These are phyloP conservation scores for Thozetella sp. DNA, from an alignment of 495 filamentous ascomycete species.

Conservation along the genomic window DNA sequence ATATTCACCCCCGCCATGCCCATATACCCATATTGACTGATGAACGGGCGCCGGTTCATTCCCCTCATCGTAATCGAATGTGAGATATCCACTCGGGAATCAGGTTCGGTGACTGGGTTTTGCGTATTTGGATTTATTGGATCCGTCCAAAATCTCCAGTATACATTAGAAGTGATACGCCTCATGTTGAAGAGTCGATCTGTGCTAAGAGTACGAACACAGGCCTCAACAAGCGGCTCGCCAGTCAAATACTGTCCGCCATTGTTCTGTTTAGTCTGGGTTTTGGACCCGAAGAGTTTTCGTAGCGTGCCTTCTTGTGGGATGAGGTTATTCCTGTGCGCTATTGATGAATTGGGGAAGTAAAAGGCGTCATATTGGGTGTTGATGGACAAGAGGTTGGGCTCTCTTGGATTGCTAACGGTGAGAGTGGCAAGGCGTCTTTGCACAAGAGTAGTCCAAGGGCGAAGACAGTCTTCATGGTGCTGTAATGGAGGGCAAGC, in stretches of 20 bases:
- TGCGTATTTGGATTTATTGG: constrained; percentile 1
- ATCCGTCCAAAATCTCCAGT: constrained; percentile 3
- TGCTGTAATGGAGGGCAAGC: not conserved
- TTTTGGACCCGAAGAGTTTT: not conserved
- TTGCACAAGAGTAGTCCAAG: constrained; percentile 1
- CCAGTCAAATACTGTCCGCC: not conserved
- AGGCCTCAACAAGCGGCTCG: not conserved
- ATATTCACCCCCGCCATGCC: not conserved
- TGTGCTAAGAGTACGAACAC: not conserved
- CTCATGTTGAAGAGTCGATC: not conserved
- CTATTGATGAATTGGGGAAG: not conserved
- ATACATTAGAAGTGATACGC: not conserved
- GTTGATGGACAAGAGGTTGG: constrained; percentile 2
- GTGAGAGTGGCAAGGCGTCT: not conserved
- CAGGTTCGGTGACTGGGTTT: not conserved
- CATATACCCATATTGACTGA: not conserved
- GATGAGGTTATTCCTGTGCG: not conserved
- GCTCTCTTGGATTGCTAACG: not conserved
- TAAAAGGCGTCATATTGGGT: not conserved
- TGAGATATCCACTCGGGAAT: not conserved
- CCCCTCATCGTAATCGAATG: not conserved
- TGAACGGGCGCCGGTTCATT: not conserved
- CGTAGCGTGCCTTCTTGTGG: not conserved
- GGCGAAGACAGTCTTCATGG: not conserved
- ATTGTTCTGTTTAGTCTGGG: not conserved